Conservation (phyloP, 2,329 filamentous ascomycete species). For the Curvularia eragrostidis region DNA sequence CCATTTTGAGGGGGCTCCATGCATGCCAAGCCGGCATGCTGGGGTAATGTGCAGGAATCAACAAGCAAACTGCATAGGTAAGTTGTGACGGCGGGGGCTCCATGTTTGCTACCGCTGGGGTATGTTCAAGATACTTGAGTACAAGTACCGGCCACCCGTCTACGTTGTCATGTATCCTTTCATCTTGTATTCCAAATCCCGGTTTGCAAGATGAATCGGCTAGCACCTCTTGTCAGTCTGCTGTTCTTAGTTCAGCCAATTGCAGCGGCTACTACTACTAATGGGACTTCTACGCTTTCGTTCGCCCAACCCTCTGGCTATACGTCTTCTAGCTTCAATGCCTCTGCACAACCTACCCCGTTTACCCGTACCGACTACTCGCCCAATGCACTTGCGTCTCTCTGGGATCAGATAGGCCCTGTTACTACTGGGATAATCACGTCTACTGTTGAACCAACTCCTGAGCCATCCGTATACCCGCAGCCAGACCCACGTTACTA, state of each 20-base stretch:
- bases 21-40: conserved; percentile 23
- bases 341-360: conserved; percentile 53
- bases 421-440: conserved; percentile 53
- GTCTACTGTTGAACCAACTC: conserved; percentile 52
- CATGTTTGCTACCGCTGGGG: conserved; percentile 7
- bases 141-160: conserved; percentile 16
- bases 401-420: conserved; percentile 56
- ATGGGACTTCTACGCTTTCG: conserved; percentile 31
- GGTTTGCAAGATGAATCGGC: conserved; percentile 29
- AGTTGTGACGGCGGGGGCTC: conserved; percentile 19
- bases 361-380: conserved; percentile 55
- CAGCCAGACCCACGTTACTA: conserved; percentile 48
- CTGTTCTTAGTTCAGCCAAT: conserved; percentile 23
- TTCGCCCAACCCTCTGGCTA: conserved; percentile 47
- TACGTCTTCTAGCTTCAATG: conserved; percentile 50
- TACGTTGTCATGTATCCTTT: not conserved
- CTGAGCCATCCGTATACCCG: conserved; percentile 51
- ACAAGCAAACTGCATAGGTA: conserved; percentile 12
- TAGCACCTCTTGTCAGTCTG: conserved; percentile 22
- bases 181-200: conserved; percentile 2
- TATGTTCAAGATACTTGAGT: conserved; percentile 11
- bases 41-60: conserved; percentile 17
- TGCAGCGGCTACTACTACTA: conserved; percentile 18
- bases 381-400: conserved; percentile 54
- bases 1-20: conserved; percentile 16